Evolutionary conservation across 2,329 filamentous ascomycete genomes (phyloP).

Genomic region (Albophoma yamanashiensis): DNA sequence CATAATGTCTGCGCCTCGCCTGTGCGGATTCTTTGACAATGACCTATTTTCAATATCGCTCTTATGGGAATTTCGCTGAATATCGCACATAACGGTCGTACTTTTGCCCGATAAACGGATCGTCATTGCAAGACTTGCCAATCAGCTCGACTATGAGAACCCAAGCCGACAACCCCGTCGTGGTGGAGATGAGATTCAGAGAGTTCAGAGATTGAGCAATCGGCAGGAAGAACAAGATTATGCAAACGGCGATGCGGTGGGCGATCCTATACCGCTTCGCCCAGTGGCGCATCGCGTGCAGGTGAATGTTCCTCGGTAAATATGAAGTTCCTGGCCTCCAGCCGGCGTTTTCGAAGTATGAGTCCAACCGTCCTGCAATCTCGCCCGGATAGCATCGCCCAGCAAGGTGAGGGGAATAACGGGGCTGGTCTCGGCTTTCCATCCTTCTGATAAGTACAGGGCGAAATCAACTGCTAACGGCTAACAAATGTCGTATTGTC

Average conservation of each 20-base stretch:
- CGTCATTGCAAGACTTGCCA: slow-evolving; percentile 33
- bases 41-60: slow-evolving; percentile 19
- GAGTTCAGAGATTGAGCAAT: slow-evolving; percentile 34
- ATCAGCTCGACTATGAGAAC: slow-evolving; percentile 38
- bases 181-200: slow-evolving; percentile 32
- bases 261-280: slow-evolving; percentile 38
- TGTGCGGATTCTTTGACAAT: slow-evolving; percentile 15
- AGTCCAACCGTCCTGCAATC: too few species aligned
- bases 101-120: slow-evolving; percentile 30
- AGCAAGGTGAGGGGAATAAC: too few species aligned
- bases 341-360: too few species aligned
- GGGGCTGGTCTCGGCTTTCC: too few species aligned
- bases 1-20: slow-evolving; percentile 11
- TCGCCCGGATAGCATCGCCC: too few species aligned
- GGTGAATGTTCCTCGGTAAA: too few species aligned
- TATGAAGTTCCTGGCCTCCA: too few species aligned
- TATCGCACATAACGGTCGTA: slow-evolving; percentile 24
- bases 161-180: slow-evolving; percentile 31
- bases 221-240: slow-evolving; percentile 45
- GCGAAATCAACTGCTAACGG: too few species aligned
- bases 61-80: slow-evolving; percentile 28
- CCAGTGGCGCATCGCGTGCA: too few species aligned
- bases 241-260: slow-evolving; percentile 36
- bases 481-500: too few species aligned
- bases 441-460: too few species aligned